Evolutionary conservation across 2,329 filamentous ascomycete genomes (phyloP).

Genomic region (Plenodomus tracheiphilus): DNA sequence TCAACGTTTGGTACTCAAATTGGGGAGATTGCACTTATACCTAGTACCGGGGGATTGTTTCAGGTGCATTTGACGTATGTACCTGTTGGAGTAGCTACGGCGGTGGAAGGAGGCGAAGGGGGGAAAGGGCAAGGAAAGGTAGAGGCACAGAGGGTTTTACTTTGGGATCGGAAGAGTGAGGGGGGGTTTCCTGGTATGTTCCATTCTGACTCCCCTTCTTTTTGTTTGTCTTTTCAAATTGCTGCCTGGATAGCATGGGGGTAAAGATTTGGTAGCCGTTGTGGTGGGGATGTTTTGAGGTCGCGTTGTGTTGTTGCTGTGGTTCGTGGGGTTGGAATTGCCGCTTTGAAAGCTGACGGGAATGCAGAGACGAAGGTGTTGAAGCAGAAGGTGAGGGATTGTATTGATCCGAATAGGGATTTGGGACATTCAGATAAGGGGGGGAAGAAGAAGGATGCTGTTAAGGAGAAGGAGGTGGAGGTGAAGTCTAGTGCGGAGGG

Average conservation of each 20-base stretch:
- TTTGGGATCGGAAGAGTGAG: conserved; percentile 88
- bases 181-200: conserved; percentile 78
- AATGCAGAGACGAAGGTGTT: conserved; percentile 78
- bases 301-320: no score
- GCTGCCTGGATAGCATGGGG: no score
- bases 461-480: conserved; percentile 4
- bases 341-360: conserved; percentile 5
- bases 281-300: no score
- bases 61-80: conserved; percentile 63
- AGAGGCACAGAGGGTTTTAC: conserved; percentile 54
- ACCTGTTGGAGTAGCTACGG: neutral
- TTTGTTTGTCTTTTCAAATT: neutral
- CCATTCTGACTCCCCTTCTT: neutral
- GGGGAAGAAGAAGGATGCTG: conserved; percentile 39
- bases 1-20: conserved; percentile 85
- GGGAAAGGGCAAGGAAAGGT: conserved; percentile 5
- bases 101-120: conserved; percentile 4
- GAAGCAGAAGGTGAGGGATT: conserved; percentile 80
- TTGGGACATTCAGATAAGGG: conserved; percentile 69
- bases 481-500: neutral
- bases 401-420: conserved; percentile 75
- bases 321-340: no score
- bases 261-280: no score
- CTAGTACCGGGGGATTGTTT: conserved; percentile 83
- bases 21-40: conserved; percentile 85